Base-by-base conservation (phyloP, 1,284 basidiomycete species). In the Irpex lacteus region DNA sequence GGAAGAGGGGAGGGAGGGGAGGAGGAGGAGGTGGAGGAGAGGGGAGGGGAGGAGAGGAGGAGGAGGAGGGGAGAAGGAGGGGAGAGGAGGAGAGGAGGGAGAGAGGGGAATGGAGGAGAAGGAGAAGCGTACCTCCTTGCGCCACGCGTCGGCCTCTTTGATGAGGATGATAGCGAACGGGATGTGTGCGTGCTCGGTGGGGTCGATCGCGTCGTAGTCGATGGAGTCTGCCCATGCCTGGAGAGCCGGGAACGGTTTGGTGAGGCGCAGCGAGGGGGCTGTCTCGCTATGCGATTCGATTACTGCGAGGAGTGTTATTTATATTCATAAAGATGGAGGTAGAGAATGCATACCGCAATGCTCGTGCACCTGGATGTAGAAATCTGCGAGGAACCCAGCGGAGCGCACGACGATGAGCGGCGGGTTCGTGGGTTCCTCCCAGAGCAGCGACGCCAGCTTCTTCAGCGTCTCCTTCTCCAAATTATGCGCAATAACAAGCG, bases 121-220 rank as follows among this genome's bases (percentile, higher is more conserved):
- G n/a, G n/a, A n/a, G n/a, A n/a, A n/a, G n/a, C n/a, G n/a, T 70
- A 92, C 92, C 47, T 79, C 69, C 68, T 76, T 77, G 76, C 90
- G 93, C 95, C 95, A 98, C 44, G 89, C 83, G 60, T 92, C 86
- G 3, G 96, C 80, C 2, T 88, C 90, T 44, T 90, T 89, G 54
- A 98, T 90, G 57, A 98, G 87, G 62, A 98, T 90, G 61, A 95
- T 81, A 37, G 95, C 88, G 70, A 92, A 96, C 0, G 96, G 95
- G 36, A 97, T 80, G 73, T 98, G 96, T 0, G 85, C 86, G 72
- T 96, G 93, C 56, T 95, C 91, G 9, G 92, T 94, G 18, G 87
- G 85, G 73, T 98, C 93, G 84, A 98, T 85, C 11, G 78, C 78
- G 6, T 84, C 82, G 63, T 95, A 83, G 69, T 96, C 87, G 57